Evolutionary conservation across 2,329 filamentous ascomycete genomes (phyloP), one percentile per base, ranked within the genome.

Genomic region (Xylaria arbuscula): DNA sequence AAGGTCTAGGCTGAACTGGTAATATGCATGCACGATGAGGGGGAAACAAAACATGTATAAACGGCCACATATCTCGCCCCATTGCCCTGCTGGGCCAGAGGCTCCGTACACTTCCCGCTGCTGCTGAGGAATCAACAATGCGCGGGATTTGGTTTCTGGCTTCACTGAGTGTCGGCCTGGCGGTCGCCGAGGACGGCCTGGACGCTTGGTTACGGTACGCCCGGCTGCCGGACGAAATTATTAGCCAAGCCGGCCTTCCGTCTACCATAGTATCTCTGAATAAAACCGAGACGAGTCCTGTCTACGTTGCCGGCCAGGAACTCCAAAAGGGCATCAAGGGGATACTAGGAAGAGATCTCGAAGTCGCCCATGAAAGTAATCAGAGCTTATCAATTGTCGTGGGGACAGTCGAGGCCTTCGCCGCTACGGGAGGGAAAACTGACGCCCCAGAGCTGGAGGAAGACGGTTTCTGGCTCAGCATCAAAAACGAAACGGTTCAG

Each of bases 121-220:
- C 45, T 22, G 45, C 40, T 42, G 40, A 58, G 19, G 38, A 66
- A 53, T 13, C 15, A 64, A 61, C 11, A 79, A 79, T 80, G 78
- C 77, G 76, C 64, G 70, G 71, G 51, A 62, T 74, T 42, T 73
- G 75, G 70, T 64, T 77, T 55, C 56, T 79, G 42, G 71, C 76
- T 62, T 68, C 72, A 22, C 60, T 71, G 15, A 40, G 64, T 47
- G 67, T 79, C 70, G 78, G 79, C 74, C 73, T 83, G 45, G 83
- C 75, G 48, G 77, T 78, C 53, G 88, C 88, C 47, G 89, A 92
- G 73, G 85, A 87, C 74, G 90, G 90, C 11, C 78, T 89, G 28
- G 80, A 85, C 65, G 89, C 82, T 56, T 92, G 90, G 90, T 78
- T 92, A 64, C 85, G 90, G 57, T 92, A 92, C 76, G 88, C 89